Percentiles rank a stretch among this genome's conserved stretches.
phyloP scores from a whole-genome alignment of 2,329 filamentous ascomycete genomes.

The Fusarium domesticum region DNA sequence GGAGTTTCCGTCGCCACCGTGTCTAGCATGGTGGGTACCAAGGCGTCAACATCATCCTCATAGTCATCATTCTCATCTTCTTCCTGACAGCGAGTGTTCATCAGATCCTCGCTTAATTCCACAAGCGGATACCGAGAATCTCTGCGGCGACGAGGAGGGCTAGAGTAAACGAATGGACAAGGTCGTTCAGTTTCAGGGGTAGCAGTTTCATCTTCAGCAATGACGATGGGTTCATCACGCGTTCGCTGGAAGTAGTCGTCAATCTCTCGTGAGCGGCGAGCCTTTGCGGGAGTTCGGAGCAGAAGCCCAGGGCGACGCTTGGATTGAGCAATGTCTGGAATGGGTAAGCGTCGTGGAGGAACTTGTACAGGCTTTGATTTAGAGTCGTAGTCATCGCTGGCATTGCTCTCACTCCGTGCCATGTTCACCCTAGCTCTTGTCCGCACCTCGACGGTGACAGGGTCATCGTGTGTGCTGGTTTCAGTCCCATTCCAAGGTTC shows the following conservation, averaged over 20 bases:
- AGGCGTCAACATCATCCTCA: not conserved
- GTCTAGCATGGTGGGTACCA: not conserved
- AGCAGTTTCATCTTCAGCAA: slow-evolving; percentile 36
- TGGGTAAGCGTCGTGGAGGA: slow-evolving; percentile 11
- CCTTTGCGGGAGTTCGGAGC: slow-evolving; percentile 2
- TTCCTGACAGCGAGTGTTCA: slow-evolving; percentile 21
- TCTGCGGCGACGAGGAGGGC: slow-evolving; percentile 3
- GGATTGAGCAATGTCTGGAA: slow-evolving; percentile 2
- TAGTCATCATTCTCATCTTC: slow-evolving; percentile 11
- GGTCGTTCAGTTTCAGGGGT: slow-evolving; percentile 18
- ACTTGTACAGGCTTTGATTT: slow-evolving; percentile 27
- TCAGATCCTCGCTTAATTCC: slow-evolving; percentile 22
- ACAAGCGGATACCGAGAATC: slow-evolving; percentile 20
- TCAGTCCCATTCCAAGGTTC: too few species aligned
- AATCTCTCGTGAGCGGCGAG: slow-evolving; percentile 26
- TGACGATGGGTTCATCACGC: slow-evolving; percentile 29
- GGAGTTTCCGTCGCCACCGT: not conserved
- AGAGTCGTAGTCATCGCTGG: slow-evolving; percentile 28
- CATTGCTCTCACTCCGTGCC: slow-evolving; percentile 31
- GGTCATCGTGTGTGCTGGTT: not conserved
- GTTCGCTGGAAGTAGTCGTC: slow-evolving; percentile 31
- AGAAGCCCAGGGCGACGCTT: slow-evolving; percentile 2
- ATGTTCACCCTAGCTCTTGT: slow-evolving; percentile 34
- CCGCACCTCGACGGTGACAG: slow-evolving; percentile 25
- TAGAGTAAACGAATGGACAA: slow-evolving; percentile 8